Evolutionary conservation across 2,329 filamentous ascomycete genomes (phyloP), one percentile per base, ranked within the genome.

Genomic region (Epicoccum nigrum): DNA sequence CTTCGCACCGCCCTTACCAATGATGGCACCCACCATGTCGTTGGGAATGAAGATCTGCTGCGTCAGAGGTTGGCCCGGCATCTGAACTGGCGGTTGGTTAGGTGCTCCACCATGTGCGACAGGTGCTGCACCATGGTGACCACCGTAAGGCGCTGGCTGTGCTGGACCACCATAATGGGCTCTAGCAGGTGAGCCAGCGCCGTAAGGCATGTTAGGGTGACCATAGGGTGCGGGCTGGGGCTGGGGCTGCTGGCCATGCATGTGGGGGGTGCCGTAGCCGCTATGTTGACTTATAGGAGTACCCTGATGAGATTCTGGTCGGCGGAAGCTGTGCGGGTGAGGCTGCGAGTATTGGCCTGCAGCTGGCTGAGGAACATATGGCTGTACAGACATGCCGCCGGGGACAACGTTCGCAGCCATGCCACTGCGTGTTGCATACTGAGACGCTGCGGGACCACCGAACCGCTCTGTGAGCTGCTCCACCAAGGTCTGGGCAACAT

Each of bases 31-130:
- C 45, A 99, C 94, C 94, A 99, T 97, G 70, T 99, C 94, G 72
- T 99, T 99, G 51, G 94, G 94, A 65, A 99, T 99, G 78, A 89
- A 99, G 62, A 99, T 99, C 76, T 99, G 94, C 76, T 99, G 94
- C 3, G 94, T 99, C 68, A 97, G 81, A 42, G 92, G 91, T 48
- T 69, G 87, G 43, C 90, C 90, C 32, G 89, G 87, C 66, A 92
- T 82, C 76, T 60, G 63, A 32, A 60, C 60, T 13, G 62, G 55
- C 85, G 90, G 88, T 67, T 90, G 88, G 56, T 86, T 84, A 42
- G 89, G 86, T 45, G 88, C 87, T 17, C 85, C 88, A 55, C 85
- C 86, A 64, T 87, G 85, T 45, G 79, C 79, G 38, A 83, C 79
- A 58, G 66, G 79, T 63, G 70, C 81, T 43, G 68, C 70, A 25